Percentiles rank a stretch among this genome's conserved stretches.
Evolutionary conservation across 768 basidiomycete genomes (phyloP).

Genomic region (Mycena galopus): DNA sequence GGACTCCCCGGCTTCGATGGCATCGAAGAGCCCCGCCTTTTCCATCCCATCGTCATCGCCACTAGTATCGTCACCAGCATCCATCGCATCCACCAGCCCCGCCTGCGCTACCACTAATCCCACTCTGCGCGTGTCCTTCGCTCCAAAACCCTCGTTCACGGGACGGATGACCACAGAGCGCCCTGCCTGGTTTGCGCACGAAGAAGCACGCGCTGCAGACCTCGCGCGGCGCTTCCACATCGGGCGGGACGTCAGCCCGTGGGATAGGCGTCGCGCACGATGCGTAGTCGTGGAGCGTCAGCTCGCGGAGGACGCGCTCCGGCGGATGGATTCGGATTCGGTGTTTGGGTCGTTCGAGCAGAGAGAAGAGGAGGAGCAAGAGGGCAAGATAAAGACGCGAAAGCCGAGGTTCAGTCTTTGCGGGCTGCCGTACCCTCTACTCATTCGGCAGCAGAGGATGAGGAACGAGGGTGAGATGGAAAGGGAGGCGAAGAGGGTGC

Average conservation of each 20-base stretch:
- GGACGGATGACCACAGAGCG: not conserved
- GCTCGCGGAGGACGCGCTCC: not conserved
- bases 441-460: not conserved
- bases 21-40: too few relatives aligned
- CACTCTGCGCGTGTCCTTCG: not conserved
- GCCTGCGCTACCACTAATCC: too few relatives aligned
- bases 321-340: not conserved
- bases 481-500: not conserved
- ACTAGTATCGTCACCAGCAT: too few relatives aligned
- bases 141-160: not conserved
- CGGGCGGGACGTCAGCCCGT: not conserved
- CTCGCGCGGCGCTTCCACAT: not conserved
- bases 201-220: not conserved
- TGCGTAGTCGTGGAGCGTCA: not conserved
- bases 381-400: not conserved
- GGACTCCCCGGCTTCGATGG: too few relatives aligned
- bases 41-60: too few relatives aligned
- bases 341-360: not conserved
- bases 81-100: too few relatives aligned
- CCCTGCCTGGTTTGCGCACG: not conserved
- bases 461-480: not conserved
- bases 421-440: not conserved
- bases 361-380: not conserved
- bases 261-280: not conserved
- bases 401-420: not conserved